Conservation (phyloP, 2,329 filamentous ascomycete genomes). For the Botrytis deweyae region DNA sequence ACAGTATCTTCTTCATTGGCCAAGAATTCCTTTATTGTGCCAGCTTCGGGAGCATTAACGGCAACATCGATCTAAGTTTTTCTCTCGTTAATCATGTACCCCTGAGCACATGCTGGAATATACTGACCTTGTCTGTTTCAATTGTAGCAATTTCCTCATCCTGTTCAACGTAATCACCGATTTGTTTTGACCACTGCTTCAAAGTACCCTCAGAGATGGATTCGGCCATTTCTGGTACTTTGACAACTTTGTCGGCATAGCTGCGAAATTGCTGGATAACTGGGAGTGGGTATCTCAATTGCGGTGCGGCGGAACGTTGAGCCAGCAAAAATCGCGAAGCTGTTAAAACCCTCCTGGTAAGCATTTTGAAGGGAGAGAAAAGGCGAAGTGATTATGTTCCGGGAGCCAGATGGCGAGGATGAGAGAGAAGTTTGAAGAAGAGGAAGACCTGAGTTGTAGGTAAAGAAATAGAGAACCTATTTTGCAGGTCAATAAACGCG, state of each 20-base stretch:
- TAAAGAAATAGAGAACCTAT: slow-evolving; percentile 5
- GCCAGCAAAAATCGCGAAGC: slow-evolving; percentile 39
- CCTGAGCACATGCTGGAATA: background rate
- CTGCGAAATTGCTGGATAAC: slow-evolving; percentile 54
- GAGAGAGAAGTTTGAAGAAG: slow-evolving; percentile 21
- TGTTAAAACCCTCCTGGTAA: slow-evolving; percentile 38
- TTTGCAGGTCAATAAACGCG: background rate
- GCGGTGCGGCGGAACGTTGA: slow-evolving; percentile 30
- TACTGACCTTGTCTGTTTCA: slow-evolving; percentile 89
- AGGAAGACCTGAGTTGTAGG: slow-evolving; percentile 7
- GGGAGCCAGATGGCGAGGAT: slow-evolving; percentile 27
- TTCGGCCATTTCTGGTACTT: slow-evolving; percentile 97
- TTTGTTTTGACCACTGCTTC: slow-evolving; percentile 89
- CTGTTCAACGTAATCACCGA: slow-evolving; percentile 90
- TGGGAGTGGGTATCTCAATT: slow-evolving; percentile 45
- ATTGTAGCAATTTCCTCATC: slow-evolving; percentile 99
- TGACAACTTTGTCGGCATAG: slow-evolving; percentile 80
- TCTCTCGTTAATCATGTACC: background rate
- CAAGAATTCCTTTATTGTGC: slow-evolving; percentile 87
- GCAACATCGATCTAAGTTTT: slow-evolving; percentile 80
- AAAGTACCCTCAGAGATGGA: slow-evolving; percentile 97
- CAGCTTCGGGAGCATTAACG: slow-evolving; percentile 89
- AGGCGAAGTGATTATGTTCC: slow-evolving; percentile 22
- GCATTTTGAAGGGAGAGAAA: slow-evolving; percentile 32
- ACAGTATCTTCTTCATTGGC: slow-evolving; percentile 95